phyloP scores from a whole-genome alignment of 208 protist genomes.

The Angomonas desouzai region DNA sequence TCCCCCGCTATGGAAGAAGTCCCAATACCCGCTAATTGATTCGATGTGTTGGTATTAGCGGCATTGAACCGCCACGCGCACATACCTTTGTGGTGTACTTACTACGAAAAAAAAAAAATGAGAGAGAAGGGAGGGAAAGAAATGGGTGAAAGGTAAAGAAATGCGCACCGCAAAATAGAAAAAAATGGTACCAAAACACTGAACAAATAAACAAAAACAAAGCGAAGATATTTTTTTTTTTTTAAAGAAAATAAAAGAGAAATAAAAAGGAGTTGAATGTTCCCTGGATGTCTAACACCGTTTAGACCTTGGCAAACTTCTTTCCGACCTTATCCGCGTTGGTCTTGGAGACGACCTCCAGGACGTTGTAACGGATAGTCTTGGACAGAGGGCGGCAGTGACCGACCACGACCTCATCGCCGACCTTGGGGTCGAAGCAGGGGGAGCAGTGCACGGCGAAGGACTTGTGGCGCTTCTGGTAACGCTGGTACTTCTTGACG shows the following conservation, averaged over 20 bases:
- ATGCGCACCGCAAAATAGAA: too few species aligned
- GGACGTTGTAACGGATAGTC: slow-evolving; percentile 99
- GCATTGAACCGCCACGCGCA: slow-evolving; percentile 10
- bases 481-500: slow-evolving; percentile 99
- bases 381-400: slow-evolving; percentile 99
- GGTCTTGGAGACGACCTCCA: slow-evolving; percentile 91
- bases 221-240: neutral
- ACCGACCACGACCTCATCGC: slow-evolving; percentile 98
- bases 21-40: slow-evolving; percentile 3
- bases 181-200: slow-evolving; percentile 1
- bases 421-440: slow-evolving; percentile 97
- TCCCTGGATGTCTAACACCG: neutral
- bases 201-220: slow-evolving; percentile 7
- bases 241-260: slow-evolving; percentile 16
- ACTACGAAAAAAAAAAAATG: slow-evolving; percentile 17
- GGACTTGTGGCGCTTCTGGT: slow-evolving; percentile 99
- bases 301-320: slow-evolving; percentile 87
- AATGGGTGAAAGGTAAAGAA: too few species aligned
- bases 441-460: slow-evolving; percentile 99
- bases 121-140: slow-evolving; percentile 14
- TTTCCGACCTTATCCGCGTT: slow-evolving; percentile 80
- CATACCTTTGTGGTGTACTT: neutral
- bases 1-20: slow-evolving; percentile 30
- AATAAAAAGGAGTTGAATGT: slow-evolving; percentile 7
- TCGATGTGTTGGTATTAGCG: slow-evolving; percentile 1